Evolutionary conservation across 768 basidiomycete species (phyloP), one percentile per base, ranked within the genome.

Genomic region (Macrolepiota albuminosa): DNA sequence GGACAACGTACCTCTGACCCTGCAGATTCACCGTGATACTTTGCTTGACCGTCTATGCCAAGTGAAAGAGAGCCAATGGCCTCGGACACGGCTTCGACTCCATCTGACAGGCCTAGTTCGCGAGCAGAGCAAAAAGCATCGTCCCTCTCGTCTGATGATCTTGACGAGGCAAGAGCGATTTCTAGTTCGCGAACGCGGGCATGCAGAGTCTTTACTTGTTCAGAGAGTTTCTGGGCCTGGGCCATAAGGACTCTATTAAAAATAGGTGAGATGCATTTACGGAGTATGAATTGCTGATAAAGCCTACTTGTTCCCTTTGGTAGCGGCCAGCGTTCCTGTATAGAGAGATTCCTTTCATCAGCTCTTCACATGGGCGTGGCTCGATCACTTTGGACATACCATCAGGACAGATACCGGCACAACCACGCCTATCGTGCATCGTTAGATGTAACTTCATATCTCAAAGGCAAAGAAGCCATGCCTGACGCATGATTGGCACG

Each of bases 271-370:
- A 56, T 48, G 50, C 31, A 48, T 56, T 21, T 24, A 50, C 16
- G 11, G 54, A 52, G 33, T 26, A 18, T 37, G n/a, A 34, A 34
- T 57, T 9, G 33, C 4, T 16, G 5, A 21, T 45, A 11, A 26
- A 31, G 52, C 75, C 42, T 63, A 82, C 82, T 82, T 83, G 71
- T 83, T 84, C 60, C 82, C 81, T 64, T 83, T 84, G 48, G 81
- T 83, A 29, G 83, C 81, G 7, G 79, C 72, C 63, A 83, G 65
- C 31, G 77, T 81, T 36, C 81, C 82, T 72, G 52, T 4, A n/a
- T 16, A 40, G 10, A 13, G 51, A 21, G 29, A 29, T 29, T 29
- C 29, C 14, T 51, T 5, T 43, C 40, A 37, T 63, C 2, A 64
- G 31, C 33, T 42, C 49, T 39, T 37, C 54, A 21, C 16, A 55